Evolutionary conservation across 2,329 filamentous ascomycete species (phyloP).

Genomic region (Microcyclosporella mali): DNA sequence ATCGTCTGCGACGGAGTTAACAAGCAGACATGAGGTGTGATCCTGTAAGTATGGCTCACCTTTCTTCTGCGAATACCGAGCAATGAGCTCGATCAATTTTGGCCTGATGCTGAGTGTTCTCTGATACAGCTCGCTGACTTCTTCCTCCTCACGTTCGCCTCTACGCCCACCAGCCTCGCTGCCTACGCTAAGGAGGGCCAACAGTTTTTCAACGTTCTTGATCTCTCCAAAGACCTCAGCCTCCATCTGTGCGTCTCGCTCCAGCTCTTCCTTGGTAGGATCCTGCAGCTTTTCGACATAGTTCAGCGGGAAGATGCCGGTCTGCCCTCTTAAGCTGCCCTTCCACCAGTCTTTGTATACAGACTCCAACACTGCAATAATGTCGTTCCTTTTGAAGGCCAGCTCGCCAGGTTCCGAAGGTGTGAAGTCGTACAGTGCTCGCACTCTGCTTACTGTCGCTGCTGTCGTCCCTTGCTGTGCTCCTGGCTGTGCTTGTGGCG

Average conservation of each 20-base stretch:
- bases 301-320: slow-evolving; percentile 95
- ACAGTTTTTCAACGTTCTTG: slow-evolving; percentile 70
- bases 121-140: slow-evolving; percentile 87
- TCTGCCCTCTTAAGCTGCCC: slow-evolving; percentile 86
- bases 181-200: slow-evolving; percentile 85
- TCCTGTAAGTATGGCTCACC: slow-evolving; percentile 47
- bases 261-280: slow-evolving; percentile 87
- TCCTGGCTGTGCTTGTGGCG: slow-evolving; percentile 35
- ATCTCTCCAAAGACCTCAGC: slow-evolving; percentile 70
- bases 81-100: slow-evolving; percentile 95
- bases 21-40: not conserved
- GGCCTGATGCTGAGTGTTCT: slow-evolving; percentile 89
- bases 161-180: slow-evolving; percentile 53
- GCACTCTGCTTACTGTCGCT: slow-evolving; percentile 88
- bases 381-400: slow-evolving; percentile 92
- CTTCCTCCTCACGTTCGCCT: slow-evolving; percentile 68
- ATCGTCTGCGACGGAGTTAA: slow-evolving; percentile 59
- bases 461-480: slow-evolving; percentile 73
- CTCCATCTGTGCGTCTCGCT: slow-evolving; percentile 95
- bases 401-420: slow-evolving; percentile 91
- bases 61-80: slow-evolving; percentile 99
- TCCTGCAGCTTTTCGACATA: slow-evolving; percentile 97
- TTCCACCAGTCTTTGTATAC: slow-evolving; percentile 99
- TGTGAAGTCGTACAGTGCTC: slow-evolving; percentile 89
- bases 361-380: slow-evolving; percentile 94